Evolutionary conservation across 116 monocot species (phyloP).

Genomic region (Trichopus zeylanicus): DNA sequence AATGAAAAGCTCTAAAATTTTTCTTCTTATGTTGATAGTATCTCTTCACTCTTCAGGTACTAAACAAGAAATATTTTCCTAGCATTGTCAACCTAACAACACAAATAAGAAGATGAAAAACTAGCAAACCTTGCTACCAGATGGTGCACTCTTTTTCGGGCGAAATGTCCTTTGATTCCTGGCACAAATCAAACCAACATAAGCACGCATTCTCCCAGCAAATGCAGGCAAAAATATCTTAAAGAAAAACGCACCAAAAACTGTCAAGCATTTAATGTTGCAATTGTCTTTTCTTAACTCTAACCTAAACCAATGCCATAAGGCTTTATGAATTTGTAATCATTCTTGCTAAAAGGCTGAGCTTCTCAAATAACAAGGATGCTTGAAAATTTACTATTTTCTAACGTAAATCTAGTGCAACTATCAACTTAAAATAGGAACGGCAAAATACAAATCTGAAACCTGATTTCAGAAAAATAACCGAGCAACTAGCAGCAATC

Average conservation of each 20-base stretch:
- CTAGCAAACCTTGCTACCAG: constrained; percentile 74
- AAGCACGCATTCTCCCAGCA: background rate
- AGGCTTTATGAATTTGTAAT: too few relatives aligned
- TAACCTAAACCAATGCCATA: too few relatives aligned
- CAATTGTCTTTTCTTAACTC: background rate
- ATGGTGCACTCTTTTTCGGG: constrained; percentile 91
- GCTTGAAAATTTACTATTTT: too few relatives aligned
- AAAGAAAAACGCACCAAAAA: background rate
- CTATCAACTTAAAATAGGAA: too few relatives aligned
- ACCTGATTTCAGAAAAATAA: background rate
- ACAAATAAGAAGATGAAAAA: background rate
- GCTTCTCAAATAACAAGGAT: too few relatives aligned
- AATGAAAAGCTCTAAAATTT: background rate
- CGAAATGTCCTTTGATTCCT: constrained; percentile 95
- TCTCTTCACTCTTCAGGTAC: background rate
- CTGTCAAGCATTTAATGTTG: background rate
- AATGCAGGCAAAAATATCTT: background rate
- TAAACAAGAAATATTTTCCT: too few relatives aligned
- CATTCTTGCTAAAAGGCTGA: too few relatives aligned
- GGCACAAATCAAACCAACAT: constrained; percentile 7
- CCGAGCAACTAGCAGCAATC: background rate
- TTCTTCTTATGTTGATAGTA: background rate
- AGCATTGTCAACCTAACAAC: background rate
- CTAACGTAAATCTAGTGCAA: too few relatives aligned
- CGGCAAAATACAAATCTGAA: too few relatives aligned